Base-by-base conservation (phyloP, 106 monocot genomes). In the Phalaenopsis equestris region DNA sequence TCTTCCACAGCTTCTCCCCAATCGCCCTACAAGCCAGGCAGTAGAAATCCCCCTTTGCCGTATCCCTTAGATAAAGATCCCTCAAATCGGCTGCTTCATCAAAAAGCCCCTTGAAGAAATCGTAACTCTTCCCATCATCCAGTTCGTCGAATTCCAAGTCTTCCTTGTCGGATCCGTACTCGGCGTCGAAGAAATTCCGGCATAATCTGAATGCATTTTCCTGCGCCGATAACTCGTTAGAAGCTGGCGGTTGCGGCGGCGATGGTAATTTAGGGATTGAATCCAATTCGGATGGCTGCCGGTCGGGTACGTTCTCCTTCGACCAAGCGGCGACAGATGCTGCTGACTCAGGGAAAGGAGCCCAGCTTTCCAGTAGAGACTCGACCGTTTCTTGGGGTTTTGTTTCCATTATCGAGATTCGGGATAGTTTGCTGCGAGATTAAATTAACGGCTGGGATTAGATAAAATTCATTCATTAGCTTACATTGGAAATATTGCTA, bases 11-110 rank as follows among this genome's bases (percentile, higher is more conserved):
- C 75, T 89, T 87, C 77, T 52, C 78, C 30, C 85, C 83, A 8
- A 74, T 84, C 23, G 79, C 86, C 18, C 57, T 75, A 75, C 94
- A 92, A 3, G 87, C 94, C 24, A 92, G 76, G 80, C 95, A 95
- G 48, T 6, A 42, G 56, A 92, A 92, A 56, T 90, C 87, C 67
- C 92, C 89, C 37, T 86, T 88, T 56, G 72, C 78, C 46, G 73
- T 80, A 36, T 90, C 83, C 55, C 81, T 89, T 83, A 74, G 85
- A 70, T 92, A 92, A 80, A 89, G 85, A 41, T 43, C 80, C 86
- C 83, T 87, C 81, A 95, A 41, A 24, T 82, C 83, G 17, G 1
- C 70, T 64, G 91, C 83, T 38, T 67, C 84, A 79, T 83, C 75
- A 55, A 91, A 93, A 37, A 93, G 41, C 11, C 21, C 67, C 72